A percentile compares a stretch with the other conserved stretches of the same genome.
phyloP scores from a whole-genome alignment of 176 grass and related monocot genomes.

The Cymbopogon citratus region DNA sequence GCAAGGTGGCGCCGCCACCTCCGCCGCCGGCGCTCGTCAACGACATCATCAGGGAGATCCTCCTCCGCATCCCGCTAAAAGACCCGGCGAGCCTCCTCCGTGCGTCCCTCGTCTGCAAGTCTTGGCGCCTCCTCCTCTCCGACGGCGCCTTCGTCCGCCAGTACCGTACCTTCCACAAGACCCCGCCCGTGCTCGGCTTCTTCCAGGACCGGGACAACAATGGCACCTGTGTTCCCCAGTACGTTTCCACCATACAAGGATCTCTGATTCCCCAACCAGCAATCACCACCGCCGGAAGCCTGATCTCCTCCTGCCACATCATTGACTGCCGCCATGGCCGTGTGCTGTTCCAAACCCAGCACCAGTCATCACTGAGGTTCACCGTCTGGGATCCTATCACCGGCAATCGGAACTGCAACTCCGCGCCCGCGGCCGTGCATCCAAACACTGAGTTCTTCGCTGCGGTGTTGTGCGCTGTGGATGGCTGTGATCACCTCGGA shows the following conservation, averaged over 20 bases:
- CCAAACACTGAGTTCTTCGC: too few species aligned
- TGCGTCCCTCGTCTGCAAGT: background rate
- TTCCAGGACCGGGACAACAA: background rate
- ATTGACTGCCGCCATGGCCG: background rate
- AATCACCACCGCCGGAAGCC: background rate
- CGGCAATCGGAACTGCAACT: background rate
- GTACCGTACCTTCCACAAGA: background rate
- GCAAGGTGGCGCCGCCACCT: too few species aligned
- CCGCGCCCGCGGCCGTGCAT: too few species aligned
- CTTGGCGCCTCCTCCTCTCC: background rate
- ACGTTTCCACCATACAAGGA: background rate
- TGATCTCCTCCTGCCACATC: rapidly evolving
- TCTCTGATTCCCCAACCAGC: background rate
- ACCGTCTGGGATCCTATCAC: background rate
- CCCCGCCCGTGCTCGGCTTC: background rate
- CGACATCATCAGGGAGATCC: too few species aligned
- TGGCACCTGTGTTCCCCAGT: background rate
- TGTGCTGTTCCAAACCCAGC: background rate
- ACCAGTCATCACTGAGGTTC: background rate
- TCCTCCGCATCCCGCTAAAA: too few species aligned
- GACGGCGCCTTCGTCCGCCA: background rate
- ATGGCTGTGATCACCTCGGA: background rate
- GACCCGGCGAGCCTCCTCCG: too few species aligned
- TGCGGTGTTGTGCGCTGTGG: background rate
- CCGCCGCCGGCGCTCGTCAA: too few species aligned